Conservation (phyloP, 2,329 filamentous ascomycete species). For the Botryotinia convoluta region DNA sequence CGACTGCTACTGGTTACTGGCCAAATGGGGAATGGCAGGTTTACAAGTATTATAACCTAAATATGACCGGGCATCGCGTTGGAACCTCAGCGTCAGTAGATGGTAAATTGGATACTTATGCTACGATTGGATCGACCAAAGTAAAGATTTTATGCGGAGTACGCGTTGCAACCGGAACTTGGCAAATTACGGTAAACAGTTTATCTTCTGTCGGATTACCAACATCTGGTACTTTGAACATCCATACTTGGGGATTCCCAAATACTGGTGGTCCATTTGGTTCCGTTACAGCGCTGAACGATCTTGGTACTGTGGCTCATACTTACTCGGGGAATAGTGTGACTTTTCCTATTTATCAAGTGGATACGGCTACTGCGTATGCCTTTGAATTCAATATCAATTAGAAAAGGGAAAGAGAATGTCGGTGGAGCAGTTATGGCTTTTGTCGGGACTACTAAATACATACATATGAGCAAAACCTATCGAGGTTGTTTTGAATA, state of each 20-base stretch:
- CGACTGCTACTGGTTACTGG: conserved; percentile 39
- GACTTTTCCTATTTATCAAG: conserved; percentile 42
- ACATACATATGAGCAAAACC: background rate
- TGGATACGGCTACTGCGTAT: conserved; percentile 40
- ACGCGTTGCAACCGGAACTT: conserved; percentile 27
- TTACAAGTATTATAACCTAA: conserved; percentile 47
- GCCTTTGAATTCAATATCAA: conserved; percentile 41
- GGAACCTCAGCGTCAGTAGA: conserved; percentile 39
- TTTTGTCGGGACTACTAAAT: background rate
- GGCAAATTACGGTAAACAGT: conserved; percentile 30
- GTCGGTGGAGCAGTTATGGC: too few species aligned
- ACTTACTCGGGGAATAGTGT: conserved; percentile 40
- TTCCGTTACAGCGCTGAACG: conserved; percentile 29
- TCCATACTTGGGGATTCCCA: conserved; percentile 36
- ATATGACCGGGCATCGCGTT: conserved; percentile 45
- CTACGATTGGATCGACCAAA: conserved; percentile 26
- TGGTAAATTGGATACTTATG: conserved; percentile 27
- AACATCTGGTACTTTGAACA: conserved; percentile 26
- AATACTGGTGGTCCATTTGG: conserved; percentile 26
- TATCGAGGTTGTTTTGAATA: background rate
- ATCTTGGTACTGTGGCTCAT: conserved; percentile 38
- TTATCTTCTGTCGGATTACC: conserved; percentile 27
- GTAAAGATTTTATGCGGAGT: conserved; percentile 29
- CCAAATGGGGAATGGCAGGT: conserved; percentile 46
- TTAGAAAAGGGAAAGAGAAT: background rate